These are phyloP conservation scores for Handroanthus guayacan DNA, from an alignment of 257 asterid genomes.

Conservation along the genomic window DNA sequence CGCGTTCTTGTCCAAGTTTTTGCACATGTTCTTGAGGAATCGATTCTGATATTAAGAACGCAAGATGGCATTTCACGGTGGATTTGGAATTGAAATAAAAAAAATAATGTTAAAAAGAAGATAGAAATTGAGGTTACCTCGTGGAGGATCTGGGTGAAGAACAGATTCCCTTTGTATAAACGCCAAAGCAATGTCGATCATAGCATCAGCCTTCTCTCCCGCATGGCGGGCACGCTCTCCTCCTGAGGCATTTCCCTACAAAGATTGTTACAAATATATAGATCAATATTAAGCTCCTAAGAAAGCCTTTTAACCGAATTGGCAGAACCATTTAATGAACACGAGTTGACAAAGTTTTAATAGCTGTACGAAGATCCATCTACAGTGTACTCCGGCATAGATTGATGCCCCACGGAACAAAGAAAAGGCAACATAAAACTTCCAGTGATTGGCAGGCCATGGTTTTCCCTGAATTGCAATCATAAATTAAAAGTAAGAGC, in stretches of 20 bases:
- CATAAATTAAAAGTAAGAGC: conserved; percentile 34
- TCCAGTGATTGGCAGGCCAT: conserved; percentile 92
- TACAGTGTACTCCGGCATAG: conserved; percentile 82
- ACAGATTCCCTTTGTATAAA: conserved; percentile 68
- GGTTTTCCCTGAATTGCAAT: conserved; percentile 73
- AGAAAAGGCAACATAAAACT: conserved; percentile 88
- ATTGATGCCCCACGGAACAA: conserved; percentile 94
- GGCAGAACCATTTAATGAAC: conserved; percentile 23
- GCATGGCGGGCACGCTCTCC: conserved; percentile 86
- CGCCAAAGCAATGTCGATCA: conserved; percentile 71
- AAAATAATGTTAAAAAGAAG: neutral
- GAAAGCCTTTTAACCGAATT: neutral
- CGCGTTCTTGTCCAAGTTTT: conserved; percentile 44
- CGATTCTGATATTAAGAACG: conserved; percentile 43
- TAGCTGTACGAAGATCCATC: conserved; percentile 82
- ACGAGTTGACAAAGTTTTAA: conserved; percentile 29
- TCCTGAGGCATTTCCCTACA: conserved; percentile 96
- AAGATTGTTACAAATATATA: conserved; percentile 27
- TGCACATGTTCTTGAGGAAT: conserved; percentile 43
- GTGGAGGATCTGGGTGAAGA: conserved; percentile 75
- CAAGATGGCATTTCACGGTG: conserved; percentile 30
- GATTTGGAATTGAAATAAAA: conserved; percentile 21
- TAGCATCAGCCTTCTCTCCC: conserved; percentile 71
- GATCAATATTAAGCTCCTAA: neutral
- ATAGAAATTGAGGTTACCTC: conserved; percentile 49